Conservation (phyloP, 2,329 filamentous ascomycete species). For the Ascochyta rabiei region DNA sequence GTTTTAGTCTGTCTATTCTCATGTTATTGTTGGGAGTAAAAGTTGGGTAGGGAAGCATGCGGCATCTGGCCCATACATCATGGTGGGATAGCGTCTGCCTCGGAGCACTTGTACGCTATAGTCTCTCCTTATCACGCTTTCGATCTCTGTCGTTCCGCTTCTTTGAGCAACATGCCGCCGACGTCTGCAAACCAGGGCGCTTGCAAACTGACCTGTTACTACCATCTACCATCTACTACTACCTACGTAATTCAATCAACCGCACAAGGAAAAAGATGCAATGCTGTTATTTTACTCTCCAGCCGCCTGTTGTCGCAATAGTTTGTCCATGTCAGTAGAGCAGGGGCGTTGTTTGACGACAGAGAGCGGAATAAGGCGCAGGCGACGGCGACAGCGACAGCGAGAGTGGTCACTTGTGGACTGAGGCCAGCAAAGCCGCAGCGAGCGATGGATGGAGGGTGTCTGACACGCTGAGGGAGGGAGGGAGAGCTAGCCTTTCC, state of each 20-base stretch:
- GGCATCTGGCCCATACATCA: slow-evolving; percentile 8
- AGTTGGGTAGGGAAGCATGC: slow-evolving; percentile 16
- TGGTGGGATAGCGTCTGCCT: not conserved
- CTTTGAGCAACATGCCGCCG: not conserved
- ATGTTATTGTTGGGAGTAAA: slow-evolving; percentile 18
- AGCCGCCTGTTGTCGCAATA: no score
- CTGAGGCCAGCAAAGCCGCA: no score
- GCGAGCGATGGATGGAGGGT: no score
- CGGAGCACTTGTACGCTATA: slow-evolving; percentile 28
- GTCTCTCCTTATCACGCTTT: slow-evolving; percentile 24
- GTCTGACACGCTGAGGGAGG: no score
- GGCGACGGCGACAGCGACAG: no score
- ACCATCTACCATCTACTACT: slow-evolving; percentile 1
- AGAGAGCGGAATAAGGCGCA: no score
- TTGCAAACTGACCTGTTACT: not conserved
- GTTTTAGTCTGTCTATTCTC: not conserved
- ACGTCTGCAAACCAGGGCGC: not conserved
- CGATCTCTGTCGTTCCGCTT: not conserved
- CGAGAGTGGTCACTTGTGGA: no score
- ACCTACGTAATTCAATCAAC: slow-evolving; percentile 12
- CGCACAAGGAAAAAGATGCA: slow-evolving; percentile 1
- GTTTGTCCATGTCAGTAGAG: no score
- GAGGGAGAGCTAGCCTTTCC: no score
- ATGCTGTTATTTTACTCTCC: not conserved
- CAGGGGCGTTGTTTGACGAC: no score